Evolutionary conservation across 176 grass and related monocot species (phyloP).

Genomic region (Juncus inflexus): DNA sequence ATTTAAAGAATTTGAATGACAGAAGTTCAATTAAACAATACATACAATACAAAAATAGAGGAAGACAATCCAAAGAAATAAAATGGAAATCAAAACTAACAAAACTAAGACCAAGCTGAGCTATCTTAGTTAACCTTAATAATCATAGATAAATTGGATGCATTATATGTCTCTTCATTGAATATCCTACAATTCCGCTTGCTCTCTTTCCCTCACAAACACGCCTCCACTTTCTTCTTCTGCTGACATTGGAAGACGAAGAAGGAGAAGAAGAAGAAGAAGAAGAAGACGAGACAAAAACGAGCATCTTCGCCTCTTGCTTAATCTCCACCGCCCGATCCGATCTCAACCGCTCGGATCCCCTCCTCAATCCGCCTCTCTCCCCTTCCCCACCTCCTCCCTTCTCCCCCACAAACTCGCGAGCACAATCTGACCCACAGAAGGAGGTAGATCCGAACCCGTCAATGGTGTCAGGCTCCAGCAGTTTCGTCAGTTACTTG

Average conservation of each 20-base stretch:
- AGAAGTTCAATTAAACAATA: no score
- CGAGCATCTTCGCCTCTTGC: conserved; percentile 25
- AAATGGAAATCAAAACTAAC: no score
- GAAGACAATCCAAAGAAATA: no score
- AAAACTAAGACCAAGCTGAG: no score
- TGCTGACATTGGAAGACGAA: conserved; percentile 30
- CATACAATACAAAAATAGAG: no score
- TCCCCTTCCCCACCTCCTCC: conserved; percentile 32
- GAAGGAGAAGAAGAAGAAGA: no score
- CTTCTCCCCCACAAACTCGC: conserved; percentile 20
- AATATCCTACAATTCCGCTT: no score
- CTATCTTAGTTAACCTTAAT: no score
- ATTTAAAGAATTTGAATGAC: no score
- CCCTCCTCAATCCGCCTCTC: conserved; percentile 50
- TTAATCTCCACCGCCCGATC: conserved; percentile 30
- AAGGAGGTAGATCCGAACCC: conserved; percentile 55
- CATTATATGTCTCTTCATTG: no score
- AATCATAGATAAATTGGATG: no score
- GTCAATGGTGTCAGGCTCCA: conserved; percentile 44
- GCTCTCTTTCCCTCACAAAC: background rate
- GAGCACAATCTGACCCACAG: conserved; percentile 49
- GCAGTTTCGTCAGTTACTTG: conserved; percentile 73
- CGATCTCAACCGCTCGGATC: conserved; percentile 47
- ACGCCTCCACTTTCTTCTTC: conserved; percentile 33
- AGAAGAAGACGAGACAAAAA: conserved; percentile 27